phyloP scores from a whole-genome alignment of 2,329 filamentous ascomycete genomes.

The Colletotrichum sojae region DNA sequence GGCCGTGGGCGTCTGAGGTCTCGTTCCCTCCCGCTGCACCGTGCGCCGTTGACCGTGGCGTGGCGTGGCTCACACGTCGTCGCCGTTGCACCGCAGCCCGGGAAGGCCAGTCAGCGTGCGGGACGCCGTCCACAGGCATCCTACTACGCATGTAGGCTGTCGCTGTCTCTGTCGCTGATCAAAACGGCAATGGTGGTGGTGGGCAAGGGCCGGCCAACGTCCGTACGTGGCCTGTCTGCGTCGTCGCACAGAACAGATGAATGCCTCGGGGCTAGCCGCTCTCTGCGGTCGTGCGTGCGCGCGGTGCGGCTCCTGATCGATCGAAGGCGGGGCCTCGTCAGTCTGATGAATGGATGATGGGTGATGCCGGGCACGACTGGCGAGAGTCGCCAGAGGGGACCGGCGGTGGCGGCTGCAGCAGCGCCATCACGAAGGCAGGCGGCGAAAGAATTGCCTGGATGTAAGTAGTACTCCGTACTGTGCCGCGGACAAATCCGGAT shows the following conservation, averaged over 20 bases:
- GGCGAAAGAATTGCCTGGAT: slow-evolving; percentile 7
- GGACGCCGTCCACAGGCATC: no score
- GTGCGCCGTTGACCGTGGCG: not conserved
- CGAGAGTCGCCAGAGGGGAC: slow-evolving; percentile 25
- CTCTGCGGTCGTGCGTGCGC: slow-evolving; percentile 5
- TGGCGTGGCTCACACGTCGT: slow-evolving; percentile 5
- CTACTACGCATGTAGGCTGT: no score
- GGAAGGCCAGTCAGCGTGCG: not conserved
- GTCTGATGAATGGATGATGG: slow-evolving; percentile 14
- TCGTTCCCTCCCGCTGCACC: not conserved
- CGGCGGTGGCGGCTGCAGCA: slow-evolving; percentile 41
- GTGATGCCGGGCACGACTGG: slow-evolving; percentile 20
- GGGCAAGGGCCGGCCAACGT: slow-evolving; percentile 34
- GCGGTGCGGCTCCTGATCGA: slow-evolving; percentile 19
- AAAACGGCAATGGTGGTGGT: slow-evolving; percentile 6
- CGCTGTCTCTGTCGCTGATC: slow-evolving; percentile 16
- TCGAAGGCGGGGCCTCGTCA: slow-evolving; percentile 2
- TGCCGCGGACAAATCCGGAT: not conserved
- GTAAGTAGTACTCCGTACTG: not conserved
- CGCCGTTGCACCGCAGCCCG: slow-evolving; percentile 27
- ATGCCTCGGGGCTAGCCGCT: slow-evolving; percentile 29
- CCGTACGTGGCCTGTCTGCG: slow-evolving; percentile 32
- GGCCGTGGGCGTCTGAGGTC: slow-evolving; percentile 13
- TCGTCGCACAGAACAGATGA: slow-evolving; percentile 28
- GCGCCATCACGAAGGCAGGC: slow-evolving; percentile 24